Base-by-base conservation (phyloP, 176 grass and related monocot genomes). In the Coix lacrymajobi region DNA sequence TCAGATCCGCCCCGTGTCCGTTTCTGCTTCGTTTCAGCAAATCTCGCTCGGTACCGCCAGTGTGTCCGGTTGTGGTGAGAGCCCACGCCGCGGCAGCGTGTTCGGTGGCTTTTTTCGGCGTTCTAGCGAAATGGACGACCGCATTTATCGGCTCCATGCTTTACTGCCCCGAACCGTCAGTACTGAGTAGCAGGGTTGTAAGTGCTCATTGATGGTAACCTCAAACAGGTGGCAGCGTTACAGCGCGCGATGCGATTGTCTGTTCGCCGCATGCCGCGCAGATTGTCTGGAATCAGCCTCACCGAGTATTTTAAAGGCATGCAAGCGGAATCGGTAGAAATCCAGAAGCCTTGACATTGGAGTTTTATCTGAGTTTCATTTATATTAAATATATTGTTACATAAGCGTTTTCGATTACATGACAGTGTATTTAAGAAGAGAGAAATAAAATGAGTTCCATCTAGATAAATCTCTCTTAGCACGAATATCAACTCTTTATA, bases 161-260 rank as follows among this genome's bases (percentile, higher is more conserved):
- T 10, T n/a, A 81, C 85, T 69, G 64, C 43, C 43, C 70, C 54
- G 28, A 71, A 77, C 63, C 40, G 46, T 30, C 69, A 22, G 37
- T n/a, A n/a, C n/a, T n/a, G n/a, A n/a, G n/a, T 19, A 8, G 10
- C 32, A 22, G 41, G 13, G 32, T 7, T 22, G 43, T 89, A 54
- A 70, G 65, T 77, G 71, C 4, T 77, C 16, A 16, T 46, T 45
- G 52, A 78, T 22, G 34, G 51, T 36, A 1, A 41, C 15, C 31
- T 71, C 17, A 72, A 72, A 58, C 66, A 73, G 83, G 83, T 89
- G 88, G 72, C 88, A 65, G 17, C 78, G 54, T 9, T n/a, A 15
- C 29, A 11, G 12, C 13, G 2, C 38, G 38, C 26, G 20, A 31
- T 28, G 61, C 41, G 30, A 45, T 32, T 16, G 45, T 85, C 11